Conservation (phyloP, 2,329 filamentous ascomycete species). For the Epichloe aotearoae region DNA sequence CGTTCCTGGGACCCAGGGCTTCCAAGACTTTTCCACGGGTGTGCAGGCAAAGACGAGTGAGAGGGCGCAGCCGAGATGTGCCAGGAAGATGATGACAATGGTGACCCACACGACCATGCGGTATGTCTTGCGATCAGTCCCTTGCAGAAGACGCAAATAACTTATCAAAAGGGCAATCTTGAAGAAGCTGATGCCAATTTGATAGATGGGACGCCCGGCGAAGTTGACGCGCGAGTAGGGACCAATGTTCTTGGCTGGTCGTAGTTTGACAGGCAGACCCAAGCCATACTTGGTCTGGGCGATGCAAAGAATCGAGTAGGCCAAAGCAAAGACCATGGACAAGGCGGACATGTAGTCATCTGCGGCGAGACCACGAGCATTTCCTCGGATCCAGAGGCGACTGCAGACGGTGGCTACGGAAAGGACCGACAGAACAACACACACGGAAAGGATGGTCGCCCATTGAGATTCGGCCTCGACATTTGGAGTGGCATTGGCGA, state of each 20-base stretch:
- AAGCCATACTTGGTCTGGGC: slow-evolving; percentile 40
- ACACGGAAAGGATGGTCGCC: slow-evolving; percentile 34
- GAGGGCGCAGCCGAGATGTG: slow-evolving; percentile 35
- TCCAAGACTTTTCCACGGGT: slow-evolving; percentile 36
- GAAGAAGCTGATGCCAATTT: slow-evolving; percentile 42
- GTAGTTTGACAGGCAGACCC: slow-evolving; percentile 29
- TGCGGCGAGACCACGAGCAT: slow-evolving; percentile 28
- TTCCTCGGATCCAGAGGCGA: slow-evolving; percentile 29
- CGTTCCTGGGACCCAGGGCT: slow-evolving; percentile 22
- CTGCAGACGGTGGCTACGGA: slow-evolving; percentile 27
- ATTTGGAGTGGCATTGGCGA: slow-evolving; percentile 33
- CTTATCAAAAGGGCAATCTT: slow-evolving; percentile 42
- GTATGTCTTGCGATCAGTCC: slow-evolving; percentile 32
- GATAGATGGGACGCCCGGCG: slow-evolving; percentile 39
- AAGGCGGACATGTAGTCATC: slow-evolving; percentile 32
- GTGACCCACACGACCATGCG: slow-evolving; percentile 29
- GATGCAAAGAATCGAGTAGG: slow-evolving; percentile 37
- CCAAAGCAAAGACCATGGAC: slow-evolving; percentile 31
- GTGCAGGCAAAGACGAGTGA: slow-evolving; percentile 36
- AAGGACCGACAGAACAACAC: slow-evolving; percentile 28
- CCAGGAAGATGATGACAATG: slow-evolving; percentile 28
- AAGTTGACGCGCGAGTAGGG: slow-evolving; percentile 38
- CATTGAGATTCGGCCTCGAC: slow-evolving; percentile 34
- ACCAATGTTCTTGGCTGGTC: slow-evolving; percentile 29
- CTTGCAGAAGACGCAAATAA: slow-evolving; percentile 36